These are phyloP conservation scores for Lachancea nothofagi DNA, from an alignment of 805 yeast genomes.

Conservation along the genomic window DNA sequence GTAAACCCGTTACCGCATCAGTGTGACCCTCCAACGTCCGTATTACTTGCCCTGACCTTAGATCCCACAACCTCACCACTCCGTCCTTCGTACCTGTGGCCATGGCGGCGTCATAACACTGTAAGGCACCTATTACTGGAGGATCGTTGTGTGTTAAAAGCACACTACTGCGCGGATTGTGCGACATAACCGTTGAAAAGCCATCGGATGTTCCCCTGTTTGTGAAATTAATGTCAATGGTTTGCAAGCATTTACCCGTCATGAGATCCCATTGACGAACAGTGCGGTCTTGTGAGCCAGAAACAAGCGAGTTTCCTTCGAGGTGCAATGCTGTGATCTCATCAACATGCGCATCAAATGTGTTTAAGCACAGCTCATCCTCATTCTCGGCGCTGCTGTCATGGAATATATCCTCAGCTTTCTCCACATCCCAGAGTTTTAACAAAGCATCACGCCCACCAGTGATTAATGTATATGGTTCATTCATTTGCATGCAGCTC, in stretches of 20 bases:
- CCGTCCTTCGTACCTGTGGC: constrained; percentile 81
- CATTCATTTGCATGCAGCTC: constrained; percentile 53
- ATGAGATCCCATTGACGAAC: constrained; percentile 70
- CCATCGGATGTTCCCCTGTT: constrained; percentile 13
- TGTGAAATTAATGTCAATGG: constrained; percentile 51
- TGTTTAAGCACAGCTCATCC: constrained; percentile 37
- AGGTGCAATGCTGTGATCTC: constrained; percentile 59
- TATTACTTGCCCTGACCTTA: constrained; percentile 62
- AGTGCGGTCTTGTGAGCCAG: constrained; percentile 68
- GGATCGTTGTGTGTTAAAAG: constrained; percentile 12
- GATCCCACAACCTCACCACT: constrained; percentile 68
- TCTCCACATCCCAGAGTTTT: constrained; percentile 52
- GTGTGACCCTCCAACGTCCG: constrained; percentile 62
- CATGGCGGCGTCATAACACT: constrained; percentile 67
- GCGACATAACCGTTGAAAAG: constrained; percentile 4
- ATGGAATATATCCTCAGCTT: constrained; percentile 25
- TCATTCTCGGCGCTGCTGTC: constrained; percentile 13
- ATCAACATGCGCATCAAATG: constrained; percentile 61
- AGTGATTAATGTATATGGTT: constrained; percentile 39
- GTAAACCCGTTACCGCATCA: constrained; percentile 59
- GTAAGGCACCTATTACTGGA: constrained; percentile 60
- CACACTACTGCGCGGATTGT: constrained; percentile 11
- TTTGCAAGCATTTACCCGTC: constrained; percentile 62
- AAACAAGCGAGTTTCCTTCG: constrained; percentile 48
- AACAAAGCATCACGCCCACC: constrained; percentile 63